A percentile compares a stretch with the other conserved stretches of the same genome.
Evolutionary conservation across 2,329 filamentous ascomycete species (phyloP).

Genomic region (Penicillium sp.): DNA sequence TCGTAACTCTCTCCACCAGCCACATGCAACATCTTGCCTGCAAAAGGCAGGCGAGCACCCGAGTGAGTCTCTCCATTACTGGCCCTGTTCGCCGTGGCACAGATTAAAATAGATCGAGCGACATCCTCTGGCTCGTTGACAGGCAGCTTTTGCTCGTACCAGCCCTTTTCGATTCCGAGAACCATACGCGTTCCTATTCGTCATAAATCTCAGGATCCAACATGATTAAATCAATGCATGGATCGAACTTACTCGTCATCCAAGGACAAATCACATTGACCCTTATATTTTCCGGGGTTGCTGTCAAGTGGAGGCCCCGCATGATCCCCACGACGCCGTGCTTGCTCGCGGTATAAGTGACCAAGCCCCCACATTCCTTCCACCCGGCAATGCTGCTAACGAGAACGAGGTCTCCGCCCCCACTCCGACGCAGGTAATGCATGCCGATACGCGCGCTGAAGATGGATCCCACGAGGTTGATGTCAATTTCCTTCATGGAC

Average conservation of each 20-base stretch:
- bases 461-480: conserved; percentile 23
- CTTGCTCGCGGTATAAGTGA: conserved; percentile 26
- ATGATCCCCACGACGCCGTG: conserved; percentile 28
- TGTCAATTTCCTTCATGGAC: conserved; percentile 19
- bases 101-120: conserved; percentile 22
- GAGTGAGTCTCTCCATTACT: conserved; percentile 6
- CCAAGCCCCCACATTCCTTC: conserved; percentile 22
- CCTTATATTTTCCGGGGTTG: conserved; percentile 14
- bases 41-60: conserved; percentile 20
- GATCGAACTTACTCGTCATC: conserved; percentile 14
- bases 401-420: conserved; percentile 21
- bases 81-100: conserved; percentile 23
- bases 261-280: conserved; percentile 16
- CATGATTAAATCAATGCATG: no score
- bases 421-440: conserved; percentile 21
- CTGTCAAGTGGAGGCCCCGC: conserved; percentile 22
- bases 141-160: conserved; percentile 24
- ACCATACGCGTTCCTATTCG: conserved; percentile 20
- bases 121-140: conserved; percentile 26
- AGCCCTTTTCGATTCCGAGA: conserved; percentile 20
- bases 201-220: background rate
- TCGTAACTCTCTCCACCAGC: conserved; percentile 27
- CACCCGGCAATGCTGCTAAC: conserved; percentile 26
- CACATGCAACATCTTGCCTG: conserved; percentile 27
- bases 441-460: conserved; percentile 24